Percentiles rank a stretch among this genome's conserved stretches.
Conservation (phyloP, 768 basidiomycete species). For the Tulasnella sp. region DNA sequence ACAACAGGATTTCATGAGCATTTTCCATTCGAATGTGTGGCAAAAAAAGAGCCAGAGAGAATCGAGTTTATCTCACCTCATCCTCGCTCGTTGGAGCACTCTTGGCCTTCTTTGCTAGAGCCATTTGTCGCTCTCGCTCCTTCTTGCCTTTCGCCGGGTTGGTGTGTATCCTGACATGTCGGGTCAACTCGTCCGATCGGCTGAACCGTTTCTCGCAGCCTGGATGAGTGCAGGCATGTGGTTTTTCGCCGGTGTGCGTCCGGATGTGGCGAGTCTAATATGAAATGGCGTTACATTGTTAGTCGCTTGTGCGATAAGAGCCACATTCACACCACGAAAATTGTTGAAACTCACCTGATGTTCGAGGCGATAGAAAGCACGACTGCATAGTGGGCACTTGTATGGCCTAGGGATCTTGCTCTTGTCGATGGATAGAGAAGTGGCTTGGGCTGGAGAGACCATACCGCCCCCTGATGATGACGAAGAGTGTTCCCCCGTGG, state of each 20-base stretch:
- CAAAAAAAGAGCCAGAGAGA: too few species aligned
- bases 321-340: not conserved
- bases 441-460: not conserved
- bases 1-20: too few species aligned
- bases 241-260: constrained; percentile 97
- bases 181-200: constrained; percentile 94
- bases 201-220: constrained; percentile 98
- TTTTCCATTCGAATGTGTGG: not conserved
- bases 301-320: too few species aligned
- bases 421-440: constrained; percentile 32
- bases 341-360: constrained; percentile 64
- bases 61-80: constrained; percentile 44
- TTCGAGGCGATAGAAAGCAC: constrained; percentile 94
- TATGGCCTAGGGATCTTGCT: constrained; percentile 63
- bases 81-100: constrained; percentile 34
- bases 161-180: constrained; percentile 84
- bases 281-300: too few species aligned
- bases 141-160: constrained; percentile 29
- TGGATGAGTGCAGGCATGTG: constrained; percentile 82
- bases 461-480: too few species aligned
- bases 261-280: constrained; percentile 95
- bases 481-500: too few species aligned
- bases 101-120: constrained; percentile 25
- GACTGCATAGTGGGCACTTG: constrained; percentile 92
- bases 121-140: constrained; percentile 61